Conservation (phyloP, 106 monocot species). For the Dendrobium huoshanense region DNA sequence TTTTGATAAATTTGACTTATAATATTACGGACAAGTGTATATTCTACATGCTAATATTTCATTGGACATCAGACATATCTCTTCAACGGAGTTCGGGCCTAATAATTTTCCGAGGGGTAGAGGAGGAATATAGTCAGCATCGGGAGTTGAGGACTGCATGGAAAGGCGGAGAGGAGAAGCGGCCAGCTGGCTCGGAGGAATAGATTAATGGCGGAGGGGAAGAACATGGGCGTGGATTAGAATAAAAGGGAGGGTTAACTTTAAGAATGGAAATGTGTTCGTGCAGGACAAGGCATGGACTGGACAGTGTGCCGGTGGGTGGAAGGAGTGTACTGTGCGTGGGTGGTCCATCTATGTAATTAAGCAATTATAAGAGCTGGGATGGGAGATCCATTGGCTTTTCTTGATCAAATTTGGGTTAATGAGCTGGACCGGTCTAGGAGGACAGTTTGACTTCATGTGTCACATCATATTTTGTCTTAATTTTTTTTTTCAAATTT, state of each 20-base stretch:
- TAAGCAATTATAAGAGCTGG: no score
- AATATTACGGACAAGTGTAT: no score
- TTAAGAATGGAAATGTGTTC: constrained; percentile 26
- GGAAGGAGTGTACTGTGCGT: not conserved
- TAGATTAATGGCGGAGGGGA: constrained; percentile 2
- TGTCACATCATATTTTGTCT: no score
- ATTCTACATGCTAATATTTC: no score
- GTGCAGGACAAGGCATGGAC: constrained; percentile 19
- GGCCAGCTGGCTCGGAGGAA: not conserved
- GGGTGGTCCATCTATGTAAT: not conserved
- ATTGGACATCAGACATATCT: no score
- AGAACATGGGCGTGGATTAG: constrained; percentile 10
- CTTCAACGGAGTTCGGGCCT: no score
- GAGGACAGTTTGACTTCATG: no score
- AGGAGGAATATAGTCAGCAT: constrained; percentile 14
- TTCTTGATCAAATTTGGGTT: no score
- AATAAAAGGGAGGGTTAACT: constrained; percentile 8
- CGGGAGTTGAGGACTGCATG: constrained; percentile 17
- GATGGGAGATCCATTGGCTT: no score
- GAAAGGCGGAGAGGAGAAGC: constrained; percentile 15
- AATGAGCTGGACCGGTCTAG: no score
- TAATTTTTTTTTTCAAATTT: no score
- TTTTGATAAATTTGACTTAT: no score
- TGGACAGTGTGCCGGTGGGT: constrained; percentile 21
- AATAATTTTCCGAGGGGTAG: not conserved